Percentiles rank a stretch among this genome's conserved stretches.
Conservation (phyloP, 208 protist species). For the Wallacemonas sp. region DNA sequence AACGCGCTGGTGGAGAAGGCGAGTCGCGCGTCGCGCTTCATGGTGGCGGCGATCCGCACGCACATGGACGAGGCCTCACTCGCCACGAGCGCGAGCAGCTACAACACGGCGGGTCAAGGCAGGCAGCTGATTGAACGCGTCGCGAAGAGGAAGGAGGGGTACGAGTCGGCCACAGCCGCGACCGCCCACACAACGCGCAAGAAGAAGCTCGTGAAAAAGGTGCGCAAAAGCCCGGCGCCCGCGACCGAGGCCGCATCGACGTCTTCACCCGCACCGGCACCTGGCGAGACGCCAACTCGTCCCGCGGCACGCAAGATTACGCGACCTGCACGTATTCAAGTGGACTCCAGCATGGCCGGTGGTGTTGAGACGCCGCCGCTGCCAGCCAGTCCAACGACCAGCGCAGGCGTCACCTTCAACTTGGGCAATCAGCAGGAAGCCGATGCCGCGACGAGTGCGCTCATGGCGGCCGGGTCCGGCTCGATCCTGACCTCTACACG, state of each 20-base stretch:
- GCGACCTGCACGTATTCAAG: not conserved
- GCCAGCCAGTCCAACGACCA: constrained; percentile 2
- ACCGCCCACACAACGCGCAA: constrained; percentile 10
- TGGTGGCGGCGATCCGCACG: constrained; percentile 78
- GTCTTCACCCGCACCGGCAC: too few relatives aligned
- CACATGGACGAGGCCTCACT: constrained; percentile 56
- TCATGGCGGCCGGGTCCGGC: constrained; percentile 18
- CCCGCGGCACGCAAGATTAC: constrained; percentile 2
- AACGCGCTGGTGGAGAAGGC: constrained; percentile 62
- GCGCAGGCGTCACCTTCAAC: not conserved
- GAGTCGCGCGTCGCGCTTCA: constrained; percentile 53
- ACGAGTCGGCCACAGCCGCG: constrained; percentile 34
- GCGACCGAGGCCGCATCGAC: too few relatives aligned
- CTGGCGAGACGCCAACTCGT: too few relatives aligned
- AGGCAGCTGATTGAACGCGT: constrained; percentile 46
- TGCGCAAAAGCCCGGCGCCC: constrained; percentile 11
- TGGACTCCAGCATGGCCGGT: not conserved
- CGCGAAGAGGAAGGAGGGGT: constrained; percentile 59
- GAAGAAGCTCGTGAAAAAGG: constrained; percentile 28
- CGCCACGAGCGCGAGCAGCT: constrained; percentile 35
- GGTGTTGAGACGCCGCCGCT: constrained; percentile 14
- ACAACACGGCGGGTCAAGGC: constrained; percentile 38
- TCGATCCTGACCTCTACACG: not conserved
- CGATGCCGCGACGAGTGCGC: constrained; percentile 11
- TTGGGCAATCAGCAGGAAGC: constrained; percentile 9